Base-by-base conservation (phyloP, 805 yeast species). In the Candida quercuum region DNA sequence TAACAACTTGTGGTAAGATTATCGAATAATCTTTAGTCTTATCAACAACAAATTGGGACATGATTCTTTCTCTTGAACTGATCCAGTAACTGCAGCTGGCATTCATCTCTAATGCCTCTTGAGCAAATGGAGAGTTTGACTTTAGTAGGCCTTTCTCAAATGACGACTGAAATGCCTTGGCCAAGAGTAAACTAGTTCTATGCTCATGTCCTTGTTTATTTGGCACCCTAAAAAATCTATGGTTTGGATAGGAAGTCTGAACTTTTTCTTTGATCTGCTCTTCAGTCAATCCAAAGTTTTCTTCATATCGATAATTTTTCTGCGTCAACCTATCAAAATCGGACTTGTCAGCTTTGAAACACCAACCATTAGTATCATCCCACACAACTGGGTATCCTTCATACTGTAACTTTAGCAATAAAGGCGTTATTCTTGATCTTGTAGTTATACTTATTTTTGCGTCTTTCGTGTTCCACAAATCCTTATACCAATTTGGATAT, bases 401-500 rank as follows among this genome's bases (percentile, higher is more conserved):
- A 96, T 96, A 93, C 22, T 80, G 74, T 36, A 93, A 64, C 42
- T 80, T 76, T 40, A 93, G 67, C 24, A 93, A 60, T 4, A 89
- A 52, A 0, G 97, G 91, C 0, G 95, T 75, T 4, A 78, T 64
- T 46, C 98, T 67, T 0, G 95, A 71, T 37, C 86, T 72, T 1
- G 85, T 74, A 0, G 93, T 77, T 12, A 93, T 60, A 26, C 68
- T 74, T 51, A 86, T 69, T 16, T 64, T 69, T 12, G 57, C 41
- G 3, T 62, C 57, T 11, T 67, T 60, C 9, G 60, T 48, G 1
- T 68, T 61, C 45, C 67, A 64, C 33, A 78, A 48, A 12, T 77
- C 78, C 42, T 83, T 74, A 58, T 86, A 94, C 99, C 99, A 93
- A 47, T 82, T 82, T 0, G 99, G 99, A 50, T 71, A 86, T 0